phyloP scores from a whole-genome alignment of 371 early-diverging fungal species.

The Encephalitozoon intestinalis region DNA sequence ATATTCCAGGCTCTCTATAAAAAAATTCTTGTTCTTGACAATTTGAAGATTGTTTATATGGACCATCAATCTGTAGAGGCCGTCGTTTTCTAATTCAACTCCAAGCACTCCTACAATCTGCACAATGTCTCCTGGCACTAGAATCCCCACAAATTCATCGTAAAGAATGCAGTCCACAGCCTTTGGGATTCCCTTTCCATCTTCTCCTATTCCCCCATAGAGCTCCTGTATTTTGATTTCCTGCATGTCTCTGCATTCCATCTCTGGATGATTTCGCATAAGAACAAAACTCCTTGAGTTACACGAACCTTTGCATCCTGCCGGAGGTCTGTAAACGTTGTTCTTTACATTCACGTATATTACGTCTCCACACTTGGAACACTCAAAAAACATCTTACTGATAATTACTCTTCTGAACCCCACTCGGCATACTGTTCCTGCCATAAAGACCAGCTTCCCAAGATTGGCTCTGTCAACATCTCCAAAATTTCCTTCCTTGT shows the following conservation, averaged over 20 bases:
- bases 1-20: not conserved
- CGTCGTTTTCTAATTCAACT: constrained; percentile 42
- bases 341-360: constrained; percentile 1
- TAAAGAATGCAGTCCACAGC: constrained; percentile 46
- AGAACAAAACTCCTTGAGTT: constrained; percentile 51
- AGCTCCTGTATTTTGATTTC: constrained; percentile 57
- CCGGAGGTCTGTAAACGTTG: constrained; percentile 48
- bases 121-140: constrained; percentile 58
- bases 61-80: constrained; percentile 48
- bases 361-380: constrained; percentile 54
- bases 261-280: constrained; percentile 25
- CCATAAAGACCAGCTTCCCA: constrained; percentile 39
- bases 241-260: constrained; percentile 45
- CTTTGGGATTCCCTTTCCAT: constrained; percentile 24
- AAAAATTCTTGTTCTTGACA: constrained; percentile 45
- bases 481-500: not conserved
- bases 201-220: constrained; percentile 4
- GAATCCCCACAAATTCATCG: constrained; percentile 49
- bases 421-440: constrained; percentile 51
- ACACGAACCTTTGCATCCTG: constrained; percentile 40
- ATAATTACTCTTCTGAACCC: constrained; percentile 42
- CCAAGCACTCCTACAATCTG: constrained; percentile 48
- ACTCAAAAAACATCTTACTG: constrained; percentile 45
- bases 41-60: constrained; percentile 47
- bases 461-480: not conserved